Evolutionary conservation across 2,329 filamentous ascomycete species (phyloP).

Genomic region (Monosporascus sp.): DNA sequence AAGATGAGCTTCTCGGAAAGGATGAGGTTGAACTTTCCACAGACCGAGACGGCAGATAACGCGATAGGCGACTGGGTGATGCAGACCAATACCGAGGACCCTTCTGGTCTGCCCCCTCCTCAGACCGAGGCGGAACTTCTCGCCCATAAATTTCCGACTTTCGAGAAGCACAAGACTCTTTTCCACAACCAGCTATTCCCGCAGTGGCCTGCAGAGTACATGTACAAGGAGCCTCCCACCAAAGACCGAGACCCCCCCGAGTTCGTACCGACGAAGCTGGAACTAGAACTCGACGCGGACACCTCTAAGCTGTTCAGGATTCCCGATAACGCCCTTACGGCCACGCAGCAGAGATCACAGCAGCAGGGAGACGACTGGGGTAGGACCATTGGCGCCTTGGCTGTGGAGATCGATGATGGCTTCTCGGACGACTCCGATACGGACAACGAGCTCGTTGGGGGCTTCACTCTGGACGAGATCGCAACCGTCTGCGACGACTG

Average conservation of each 20-base stretch:
- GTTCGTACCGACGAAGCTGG: constrained; percentile 80
- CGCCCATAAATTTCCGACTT: constrained; percentile 75
- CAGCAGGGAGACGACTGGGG: constrained; percentile 46
- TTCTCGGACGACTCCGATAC: constrained; percentile 40
- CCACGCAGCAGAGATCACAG: constrained; percentile 44
- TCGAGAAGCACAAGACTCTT: constrained; percentile 68
- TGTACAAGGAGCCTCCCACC: constrained; percentile 73
- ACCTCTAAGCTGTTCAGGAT: constrained; percentile 82
- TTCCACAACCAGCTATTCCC: constrained; percentile 80
- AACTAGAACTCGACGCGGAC: constrained; percentile 77
- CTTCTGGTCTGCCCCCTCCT: constrained; percentile 61
- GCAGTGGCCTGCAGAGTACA: constrained; percentile 70
- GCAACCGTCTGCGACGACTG: constrained; percentile 84
- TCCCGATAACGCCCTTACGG: constrained; percentile 50
- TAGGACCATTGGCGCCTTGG: constrained; percentile 37
- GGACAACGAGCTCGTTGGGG: constrained; percentile 63
- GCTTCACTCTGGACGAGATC: constrained; percentile 74
- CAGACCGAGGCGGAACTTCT: constrained; percentile 72
- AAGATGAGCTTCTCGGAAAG: constrained; percentile 33
- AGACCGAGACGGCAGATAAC: constrained; percentile 33
- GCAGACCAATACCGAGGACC: constrained; percentile 49
- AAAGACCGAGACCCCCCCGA: constrained; percentile 61
- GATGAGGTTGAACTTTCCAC: constrained; percentile 37
- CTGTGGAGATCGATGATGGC: constrained; percentile 36
- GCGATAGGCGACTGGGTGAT: constrained; percentile 31